phyloP scores from a whole-genome alignment of 441 rosid genomes.

The Geranium incanum region DNA sequence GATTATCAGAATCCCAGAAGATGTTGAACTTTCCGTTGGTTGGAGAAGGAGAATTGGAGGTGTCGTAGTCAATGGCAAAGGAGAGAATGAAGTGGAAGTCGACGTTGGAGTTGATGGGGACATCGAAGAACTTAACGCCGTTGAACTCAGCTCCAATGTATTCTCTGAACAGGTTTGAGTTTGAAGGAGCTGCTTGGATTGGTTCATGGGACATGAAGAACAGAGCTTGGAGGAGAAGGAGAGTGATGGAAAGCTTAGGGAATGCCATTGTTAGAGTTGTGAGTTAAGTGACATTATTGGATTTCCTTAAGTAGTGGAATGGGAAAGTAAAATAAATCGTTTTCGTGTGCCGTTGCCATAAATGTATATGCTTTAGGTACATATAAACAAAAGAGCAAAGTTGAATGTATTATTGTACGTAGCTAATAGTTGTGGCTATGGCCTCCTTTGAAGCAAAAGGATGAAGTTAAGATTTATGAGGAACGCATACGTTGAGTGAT shows the following conservation, averaged over 20 bases:
- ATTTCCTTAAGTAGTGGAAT: background rate
- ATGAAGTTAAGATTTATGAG: background rate
- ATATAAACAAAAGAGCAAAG: background rate
- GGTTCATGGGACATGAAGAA: constrained; percentile 16
- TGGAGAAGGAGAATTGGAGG: constrained; percentile 30
- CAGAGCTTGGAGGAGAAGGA: constrained; percentile 17
- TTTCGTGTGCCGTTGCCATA: background rate
- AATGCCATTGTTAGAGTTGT: constrained; percentile 20
- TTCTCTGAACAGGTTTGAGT: constrained; percentile 32
- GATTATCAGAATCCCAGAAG: constrained; percentile 38
- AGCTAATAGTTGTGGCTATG: background rate
- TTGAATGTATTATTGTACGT: background rate
- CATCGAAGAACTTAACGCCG: constrained; percentile 32
- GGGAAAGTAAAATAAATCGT: background rate
- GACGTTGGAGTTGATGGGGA: constrained; percentile 25
- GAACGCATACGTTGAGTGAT: background rate
- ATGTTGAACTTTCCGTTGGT: constrained; percentile 36
- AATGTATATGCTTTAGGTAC: background rate
- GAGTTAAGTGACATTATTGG: background rate
- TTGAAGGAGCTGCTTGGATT: constrained; percentile 15
- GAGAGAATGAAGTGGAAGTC: constrained; percentile 42
- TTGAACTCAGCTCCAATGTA: constrained; percentile 42
- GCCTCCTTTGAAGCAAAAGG: background rate
- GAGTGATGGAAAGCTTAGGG: constrained; percentile 17
- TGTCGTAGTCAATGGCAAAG: constrained; percentile 38